Conservation (phyloP, 2,329 filamentous ascomycete genomes). For the Aspergillus fumigatiaffinis region DNA sequence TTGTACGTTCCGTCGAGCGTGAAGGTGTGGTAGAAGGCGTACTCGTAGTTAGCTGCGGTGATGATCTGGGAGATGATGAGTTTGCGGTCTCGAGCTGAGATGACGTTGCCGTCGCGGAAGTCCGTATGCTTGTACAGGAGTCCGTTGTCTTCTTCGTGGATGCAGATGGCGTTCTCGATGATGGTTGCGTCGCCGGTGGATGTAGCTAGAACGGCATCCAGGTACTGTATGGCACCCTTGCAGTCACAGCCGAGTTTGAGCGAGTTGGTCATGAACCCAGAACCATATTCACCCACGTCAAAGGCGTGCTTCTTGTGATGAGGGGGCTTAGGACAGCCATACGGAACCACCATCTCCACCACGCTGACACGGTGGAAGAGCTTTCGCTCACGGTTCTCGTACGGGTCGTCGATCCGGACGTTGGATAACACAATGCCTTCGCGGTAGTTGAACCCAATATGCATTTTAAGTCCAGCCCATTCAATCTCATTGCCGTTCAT, state of each 20-base stretch:
- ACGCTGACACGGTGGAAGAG: slow-evolving; percentile 29
- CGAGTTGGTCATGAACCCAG: slow-evolving; percentile 26
- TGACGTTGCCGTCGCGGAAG: slow-evolving; percentile 80
- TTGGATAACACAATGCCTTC: slow-evolving; percentile 57
- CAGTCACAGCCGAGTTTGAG: slow-evolving; percentile 28
- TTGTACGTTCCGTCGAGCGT: slow-evolving; percentile 87
- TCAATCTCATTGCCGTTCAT: slow-evolving; percentile 27
- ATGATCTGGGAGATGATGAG: slow-evolving; percentile 85
- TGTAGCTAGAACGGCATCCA: slow-evolving; percentile 24
- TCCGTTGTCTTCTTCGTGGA: slow-evolving; percentile 29
- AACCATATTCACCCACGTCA: slow-evolving; percentile 26
- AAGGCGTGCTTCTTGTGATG: slow-evolving; percentile 29
- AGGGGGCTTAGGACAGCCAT: slow-evolving; percentile 23
- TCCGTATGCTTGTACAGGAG: slow-evolving; percentile 70
- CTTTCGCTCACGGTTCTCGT: slow-evolving; percentile 26
- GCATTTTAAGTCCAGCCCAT: slow-evolving; percentile 33
- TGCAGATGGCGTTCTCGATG: slow-evolving; percentile 22
- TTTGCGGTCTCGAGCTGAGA: slow-evolving; percentile 79
- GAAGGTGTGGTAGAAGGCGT: slow-evolving; percentile 79
- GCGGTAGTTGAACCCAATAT: slow-evolving; percentile 48
- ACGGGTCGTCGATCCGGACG: slow-evolving; percentile 24
- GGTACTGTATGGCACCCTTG: slow-evolving; percentile 27
- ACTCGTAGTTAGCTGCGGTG: slow-evolving; percentile 92
- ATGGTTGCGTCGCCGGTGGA: slow-evolving; percentile 19
- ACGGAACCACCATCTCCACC: slow-evolving; percentile 21